These are phyloP conservation scores for Protomyces pachydermus DNA, from an alignment of 1,139 yeast genomes.

Conservation along the genomic window DNA sequence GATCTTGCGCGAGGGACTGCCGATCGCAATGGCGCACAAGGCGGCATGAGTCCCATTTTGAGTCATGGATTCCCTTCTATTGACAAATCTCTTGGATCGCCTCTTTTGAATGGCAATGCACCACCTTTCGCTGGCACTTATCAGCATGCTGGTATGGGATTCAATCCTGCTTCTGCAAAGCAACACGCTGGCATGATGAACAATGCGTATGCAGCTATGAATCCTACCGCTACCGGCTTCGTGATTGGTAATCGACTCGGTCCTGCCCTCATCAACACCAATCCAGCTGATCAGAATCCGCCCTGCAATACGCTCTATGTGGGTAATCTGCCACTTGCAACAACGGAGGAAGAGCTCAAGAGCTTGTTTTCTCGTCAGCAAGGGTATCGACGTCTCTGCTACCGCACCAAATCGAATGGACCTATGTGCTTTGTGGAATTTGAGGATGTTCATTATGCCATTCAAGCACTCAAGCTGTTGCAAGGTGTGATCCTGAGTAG, in stretches of 20 bases:
- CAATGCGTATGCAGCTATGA: neutral
- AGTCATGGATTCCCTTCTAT: neutral
- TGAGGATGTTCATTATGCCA: slow-evolving; percentile 91
- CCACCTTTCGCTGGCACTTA: neutral
- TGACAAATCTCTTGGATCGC: neutral
- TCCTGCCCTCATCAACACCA: slow-evolving; percentile 42
- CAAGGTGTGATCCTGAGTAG: slow-evolving; percentile 78
- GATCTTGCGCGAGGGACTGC: neutral
- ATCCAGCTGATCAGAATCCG: slow-evolving; percentile 98
- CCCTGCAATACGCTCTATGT: slow-evolving; percentile 96
- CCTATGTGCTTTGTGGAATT: slow-evolving; percentile 99
- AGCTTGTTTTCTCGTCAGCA: slow-evolving; percentile 80
- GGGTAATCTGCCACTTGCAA: slow-evolving; percentile 95
- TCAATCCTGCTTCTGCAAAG: neutral
- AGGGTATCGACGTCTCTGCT: slow-evolving; percentile 87
- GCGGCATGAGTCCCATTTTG: neutral
- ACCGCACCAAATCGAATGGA: slow-evolving; percentile 64
- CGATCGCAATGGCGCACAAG: neutral
- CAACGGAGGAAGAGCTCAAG: slow-evolving; percentile 87
- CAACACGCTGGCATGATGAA: neutral
- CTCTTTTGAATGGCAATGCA: neutral
- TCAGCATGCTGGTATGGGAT: neutral
- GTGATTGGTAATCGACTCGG: slow-evolving; percentile 24
- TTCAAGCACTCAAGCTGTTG: slow-evolving; percentile 84
- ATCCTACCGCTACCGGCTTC: slow-evolving; percentile 9